phyloP scores from a whole-genome alignment of 2,329 filamentous ascomycete genomes.

The Neofusicoccum sp. region DNA sequence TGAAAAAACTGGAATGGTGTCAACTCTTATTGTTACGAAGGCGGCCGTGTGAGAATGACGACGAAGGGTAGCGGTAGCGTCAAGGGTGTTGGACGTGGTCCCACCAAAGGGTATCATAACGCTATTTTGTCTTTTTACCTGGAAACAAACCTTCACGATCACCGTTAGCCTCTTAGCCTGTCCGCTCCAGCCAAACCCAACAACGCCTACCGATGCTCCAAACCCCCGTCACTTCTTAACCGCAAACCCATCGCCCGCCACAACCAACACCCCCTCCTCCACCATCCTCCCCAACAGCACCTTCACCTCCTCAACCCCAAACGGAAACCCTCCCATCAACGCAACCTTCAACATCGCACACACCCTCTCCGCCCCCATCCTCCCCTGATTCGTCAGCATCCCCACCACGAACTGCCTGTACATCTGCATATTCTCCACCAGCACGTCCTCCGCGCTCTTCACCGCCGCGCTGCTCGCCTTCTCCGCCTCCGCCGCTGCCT shows the following conservation, averaged over 20 bases:
- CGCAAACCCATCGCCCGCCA: constrained; percentile 36
- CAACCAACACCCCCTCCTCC: constrained; percentile 33
- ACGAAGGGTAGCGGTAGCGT: too few species aligned
- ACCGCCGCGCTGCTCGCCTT: constrained; percentile 50
- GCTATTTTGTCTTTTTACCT: too few species aligned
- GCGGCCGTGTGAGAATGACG: too few species aligned
- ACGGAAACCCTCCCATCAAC: constrained; percentile 83
- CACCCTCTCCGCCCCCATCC: constrained; percentile 81
- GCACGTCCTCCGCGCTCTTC: constrained; percentile 58
- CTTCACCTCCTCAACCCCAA: constrained; percentile 84
- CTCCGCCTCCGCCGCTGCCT: constrained; percentile 39
- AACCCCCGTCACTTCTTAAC: constrained; percentile 29
- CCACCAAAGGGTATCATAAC: too few species aligned
- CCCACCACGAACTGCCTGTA: constrained; percentile 93
- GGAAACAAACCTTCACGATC: too few species aligned
- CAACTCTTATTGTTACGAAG: too few species aligned
- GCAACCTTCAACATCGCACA: constrained; percentile 95
- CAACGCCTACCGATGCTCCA: background rate
- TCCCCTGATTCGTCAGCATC: constrained; percentile 91
- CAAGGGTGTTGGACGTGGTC: too few species aligned
- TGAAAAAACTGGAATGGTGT: too few species aligned
- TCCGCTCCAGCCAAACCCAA: background rate
- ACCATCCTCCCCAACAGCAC: constrained; percentile 78
- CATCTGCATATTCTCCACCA: constrained; percentile 69
- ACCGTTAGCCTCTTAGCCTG: too few species aligned